Conservation (phyloP, 805 yeast species). For the Candida rishiriensis region DNA sequence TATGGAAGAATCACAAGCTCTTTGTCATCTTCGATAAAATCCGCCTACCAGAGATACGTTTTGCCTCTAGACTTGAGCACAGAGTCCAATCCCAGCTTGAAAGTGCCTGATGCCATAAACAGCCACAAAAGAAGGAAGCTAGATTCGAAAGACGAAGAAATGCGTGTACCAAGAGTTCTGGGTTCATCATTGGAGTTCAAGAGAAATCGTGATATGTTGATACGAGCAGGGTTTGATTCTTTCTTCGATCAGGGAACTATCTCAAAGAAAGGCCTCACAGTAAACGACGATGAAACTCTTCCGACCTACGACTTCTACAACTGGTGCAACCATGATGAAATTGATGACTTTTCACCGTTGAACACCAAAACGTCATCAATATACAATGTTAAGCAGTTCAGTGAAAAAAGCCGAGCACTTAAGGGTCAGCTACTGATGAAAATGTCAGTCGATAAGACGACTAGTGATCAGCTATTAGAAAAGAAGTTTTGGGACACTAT, state of each 20-base stretch:
- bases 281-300: conserved; percentile 29
- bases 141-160: background rate
- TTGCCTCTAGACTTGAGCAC: conserved; percentile 18
- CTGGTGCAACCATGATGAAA: conserved; percentile 39
- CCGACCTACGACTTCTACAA: conserved; percentile 38
- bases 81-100: conserved; percentile 10
- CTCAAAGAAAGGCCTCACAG: conserved; percentile 35
- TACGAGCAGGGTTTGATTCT: conserved; percentile 48
- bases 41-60: conserved; percentile 49
- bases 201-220: conserved; percentile 42
- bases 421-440: conserved; percentile 23
- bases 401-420: conserved; percentile 49
- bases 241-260: conserved; percentile 47
- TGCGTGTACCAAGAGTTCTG: conserved; percentile 34
- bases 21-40: conserved; percentile 59
- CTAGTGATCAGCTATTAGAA: conserved; percentile 22
- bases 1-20: conserved; percentile 69
- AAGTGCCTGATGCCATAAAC: conserved; percentile 2
- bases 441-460: conserved; percentile 10
- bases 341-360: conserved; percentile 35
- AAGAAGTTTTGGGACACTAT: conserved; percentile 39
- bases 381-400: conserved; percentile 53
- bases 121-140: conserved; percentile 1
- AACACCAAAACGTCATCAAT: conserved; percentile 43
- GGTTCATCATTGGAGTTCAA: conserved; percentile 42